These are phyloP conservation scores for Zizania palustris DNA, from an alignment of 202 grass and related monocot species.

Conservation along the genomic window DNA sequence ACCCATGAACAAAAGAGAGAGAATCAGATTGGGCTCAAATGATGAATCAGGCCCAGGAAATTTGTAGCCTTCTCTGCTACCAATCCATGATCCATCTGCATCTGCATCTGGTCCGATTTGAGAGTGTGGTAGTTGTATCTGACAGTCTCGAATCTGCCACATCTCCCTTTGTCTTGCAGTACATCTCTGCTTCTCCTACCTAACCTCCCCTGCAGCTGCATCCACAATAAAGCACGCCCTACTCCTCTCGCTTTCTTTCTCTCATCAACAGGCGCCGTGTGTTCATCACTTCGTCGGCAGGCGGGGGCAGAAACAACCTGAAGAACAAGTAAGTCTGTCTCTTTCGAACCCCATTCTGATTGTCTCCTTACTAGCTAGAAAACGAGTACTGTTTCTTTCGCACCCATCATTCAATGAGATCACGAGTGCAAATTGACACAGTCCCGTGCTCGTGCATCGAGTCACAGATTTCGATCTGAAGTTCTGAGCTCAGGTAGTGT, in stretches of 20 bases:
- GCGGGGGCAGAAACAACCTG: not conserved
- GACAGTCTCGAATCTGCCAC: not conserved
- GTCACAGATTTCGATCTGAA: too few relatives aligned
- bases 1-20: too few relatives aligned
- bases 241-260: not conserved
- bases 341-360: not conserved
- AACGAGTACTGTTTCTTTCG: too few relatives aligned
- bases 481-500: too few relatives aligned
- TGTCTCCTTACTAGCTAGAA: not conserved
- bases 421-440: not conserved
- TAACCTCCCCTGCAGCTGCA: not conserved
- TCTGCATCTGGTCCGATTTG: too few relatives aligned
- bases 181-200: constrained; percentile 20
- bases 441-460: not conserved
- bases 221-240: not conserved
- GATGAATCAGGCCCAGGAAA: too few relatives aligned
- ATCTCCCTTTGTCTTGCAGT: not conserved
- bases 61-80: too few relatives aligned
- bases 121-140: constrained; percentile 20
- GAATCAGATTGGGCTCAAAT: too few relatives aligned
- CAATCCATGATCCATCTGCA: too few relatives aligned
- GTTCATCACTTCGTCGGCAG: not conserved
- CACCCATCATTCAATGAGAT: not conserved
- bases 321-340: constrained; percentile 9
- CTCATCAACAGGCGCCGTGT: not conserved